phyloP scores from a whole-genome alignment of 306 rosid genomes.

The Begonia fuchsioides region DNA sequence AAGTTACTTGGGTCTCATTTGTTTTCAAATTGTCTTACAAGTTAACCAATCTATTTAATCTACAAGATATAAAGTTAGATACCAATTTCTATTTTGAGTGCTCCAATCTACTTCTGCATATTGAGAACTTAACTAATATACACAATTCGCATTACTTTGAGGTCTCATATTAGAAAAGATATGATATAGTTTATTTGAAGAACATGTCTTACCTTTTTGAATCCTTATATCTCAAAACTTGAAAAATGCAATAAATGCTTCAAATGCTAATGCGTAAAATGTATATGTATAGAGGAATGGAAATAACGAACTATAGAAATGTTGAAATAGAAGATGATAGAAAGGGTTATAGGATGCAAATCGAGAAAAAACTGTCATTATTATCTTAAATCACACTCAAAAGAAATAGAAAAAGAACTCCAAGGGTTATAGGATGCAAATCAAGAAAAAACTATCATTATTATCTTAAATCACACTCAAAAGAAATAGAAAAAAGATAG shows the following conservation, averaged over 20 bases:
- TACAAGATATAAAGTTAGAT: conserved; percentile 13
- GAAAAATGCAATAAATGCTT: conserved; percentile 10
- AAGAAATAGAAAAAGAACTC: too few relatives aligned
- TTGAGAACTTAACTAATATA: conserved; percentile 5
- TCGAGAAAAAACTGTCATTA: too few relatives aligned
- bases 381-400: too few relatives aligned
- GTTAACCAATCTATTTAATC: conserved; percentile 1
- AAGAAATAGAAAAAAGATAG: too few relatives aligned
- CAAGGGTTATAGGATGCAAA: too few relatives aligned
- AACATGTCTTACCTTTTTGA: conserved; percentile 6
- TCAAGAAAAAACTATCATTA: too few relatives aligned
- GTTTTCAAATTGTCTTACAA: conserved; percentile 8
- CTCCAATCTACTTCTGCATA: neutral
- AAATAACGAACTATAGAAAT: too few relatives aligned
- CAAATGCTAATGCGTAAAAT: too few relatives aligned
- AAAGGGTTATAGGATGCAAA: too few relatives aligned
- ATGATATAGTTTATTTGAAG: conserved; percentile 9
- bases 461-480: too few relatives aligned
- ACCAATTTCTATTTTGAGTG: conserved; percentile 7
- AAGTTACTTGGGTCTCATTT: conserved; percentile 8
- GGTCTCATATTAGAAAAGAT: conserved; percentile 4
- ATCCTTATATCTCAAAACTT: conserved; percentile 9
- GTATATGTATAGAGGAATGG: too few relatives aligned
- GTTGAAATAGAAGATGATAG: too few relatives aligned
- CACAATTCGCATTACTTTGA: conserved; percentile 8